Conservation (phyloP, 2,329 filamentous ascomycete species). For the Stachybotrys elegans region DNA sequence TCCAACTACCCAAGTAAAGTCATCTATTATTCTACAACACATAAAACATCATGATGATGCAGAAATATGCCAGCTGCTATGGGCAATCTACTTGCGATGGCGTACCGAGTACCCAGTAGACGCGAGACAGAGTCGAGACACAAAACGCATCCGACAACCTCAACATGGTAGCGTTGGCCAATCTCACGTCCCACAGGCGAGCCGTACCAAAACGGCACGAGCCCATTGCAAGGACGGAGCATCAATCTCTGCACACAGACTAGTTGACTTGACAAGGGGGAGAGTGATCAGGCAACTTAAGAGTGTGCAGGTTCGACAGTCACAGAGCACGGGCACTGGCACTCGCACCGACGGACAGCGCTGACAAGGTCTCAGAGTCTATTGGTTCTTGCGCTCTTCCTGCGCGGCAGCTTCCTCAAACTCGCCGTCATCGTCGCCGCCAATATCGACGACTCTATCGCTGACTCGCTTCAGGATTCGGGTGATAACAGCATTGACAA, state of each 20-base stretch:
- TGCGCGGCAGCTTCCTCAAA: constrained; percentile 41
- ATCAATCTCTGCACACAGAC: constrained; percentile 89
- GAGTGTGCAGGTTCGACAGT: constrained; percentile 64
- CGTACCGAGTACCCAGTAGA: constrained; percentile 30
- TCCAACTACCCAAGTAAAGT: no score
- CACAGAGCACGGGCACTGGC: no score
- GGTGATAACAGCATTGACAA: constrained; percentile 68
- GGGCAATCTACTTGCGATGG: constrained; percentile 19
- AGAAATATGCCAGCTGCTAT: constrained; percentile 23
- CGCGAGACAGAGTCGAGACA: constrained; percentile 23
- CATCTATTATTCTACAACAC: no score
- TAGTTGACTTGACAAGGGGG: constrained; percentile 85
- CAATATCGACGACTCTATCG: constrained; percentile 80
- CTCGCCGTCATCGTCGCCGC: constrained; percentile 50
- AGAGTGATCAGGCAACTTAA: constrained; percentile 87
- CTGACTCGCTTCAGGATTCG: constrained; percentile 71
- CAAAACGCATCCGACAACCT: constrained; percentile 21
- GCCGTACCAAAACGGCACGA: constrained; percentile 46
- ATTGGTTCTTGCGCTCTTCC: constrained; percentile 29
- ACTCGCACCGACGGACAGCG: no score
- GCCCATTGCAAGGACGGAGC: constrained; percentile 37
- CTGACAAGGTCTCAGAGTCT: no score
- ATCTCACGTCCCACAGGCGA: constrained; percentile 23
- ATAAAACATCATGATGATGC: not conserved
- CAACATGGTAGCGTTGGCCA: constrained; percentile 20